A percentile compares a stretch with the other conserved stretches of the same genome.
These are phyloP conservation scores for Berberis vulgaris DNA, from an alignment of 164 flowering plant genomes.

Conservation along the genomic window DNA sequence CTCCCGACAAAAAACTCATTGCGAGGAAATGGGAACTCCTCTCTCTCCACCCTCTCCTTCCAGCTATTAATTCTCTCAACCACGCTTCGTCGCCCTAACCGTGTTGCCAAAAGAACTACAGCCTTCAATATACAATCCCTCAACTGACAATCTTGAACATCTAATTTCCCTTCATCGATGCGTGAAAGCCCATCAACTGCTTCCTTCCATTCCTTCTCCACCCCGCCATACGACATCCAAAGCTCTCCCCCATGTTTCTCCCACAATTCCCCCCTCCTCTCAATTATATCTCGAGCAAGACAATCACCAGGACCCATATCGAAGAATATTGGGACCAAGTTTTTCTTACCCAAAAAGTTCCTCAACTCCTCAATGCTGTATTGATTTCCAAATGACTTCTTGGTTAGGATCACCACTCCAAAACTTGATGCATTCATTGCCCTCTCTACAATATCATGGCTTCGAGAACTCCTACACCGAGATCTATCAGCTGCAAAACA, in stretches of 20 bases:
- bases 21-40: constrained; percentile 81
- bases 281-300: constrained; percentile 76
- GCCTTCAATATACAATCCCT: constrained; percentile 80
- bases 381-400: constrained; percentile 76
- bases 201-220: constrained; percentile 91
- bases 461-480: constrained; percentile 60
- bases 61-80: constrained; percentile 64
- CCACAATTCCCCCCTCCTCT: constrained; percentile 83
- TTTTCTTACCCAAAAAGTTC: constrained; percentile 67
- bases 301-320: constrained; percentile 83
- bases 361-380: constrained; percentile 81
- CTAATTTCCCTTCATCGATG: constrained; percentile 79
- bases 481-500: constrained; percentile 83
- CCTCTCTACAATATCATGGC: constrained; percentile 54
- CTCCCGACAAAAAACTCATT: constrained; percentile 85
- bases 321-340: constrained; percentile 76
- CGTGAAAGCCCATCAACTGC: constrained; percentile 64
- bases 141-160: constrained; percentile 81
- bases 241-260: constrained; percentile 86
- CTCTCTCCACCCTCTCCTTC: constrained; percentile 72
- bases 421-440: constrained; percentile 74
- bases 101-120: constrained; percentile 60
- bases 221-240: constrained; percentile 73
- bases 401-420: constrained; percentile 75
- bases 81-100: constrained; percentile 78